Conservation (phyloP, 768 basidiomycete genomes). For the Pisolithus tinctorius region DNA sequence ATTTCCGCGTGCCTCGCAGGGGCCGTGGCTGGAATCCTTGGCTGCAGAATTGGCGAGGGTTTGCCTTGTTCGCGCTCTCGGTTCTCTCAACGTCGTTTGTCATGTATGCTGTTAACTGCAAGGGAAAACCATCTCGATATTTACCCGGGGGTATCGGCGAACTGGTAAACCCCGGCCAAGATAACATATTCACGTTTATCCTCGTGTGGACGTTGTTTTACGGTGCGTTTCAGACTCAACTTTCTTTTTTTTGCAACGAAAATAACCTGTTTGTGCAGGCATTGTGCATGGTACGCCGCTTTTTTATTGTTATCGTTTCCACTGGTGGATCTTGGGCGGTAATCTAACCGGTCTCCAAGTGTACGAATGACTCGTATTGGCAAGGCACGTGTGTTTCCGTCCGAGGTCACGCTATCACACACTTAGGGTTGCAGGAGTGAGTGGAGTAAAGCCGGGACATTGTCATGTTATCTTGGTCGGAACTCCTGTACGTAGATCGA, state of each 20-base stretch:
- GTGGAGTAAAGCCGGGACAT: background rate
- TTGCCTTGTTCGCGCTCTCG: conserved; percentile 66
- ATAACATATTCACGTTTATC: conserved; percentile 86
- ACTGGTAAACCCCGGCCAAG: conserved; percentile 79
- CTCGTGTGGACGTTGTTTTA: conserved; percentile 93
- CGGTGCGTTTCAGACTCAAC: conserved; percentile 42
- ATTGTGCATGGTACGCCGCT: conserved; percentile 41
- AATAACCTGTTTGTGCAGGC: conserved; percentile 20
- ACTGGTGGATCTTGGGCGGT: conserved; percentile 7
- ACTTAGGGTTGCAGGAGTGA: conserved; percentile 5
- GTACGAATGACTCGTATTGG: conserved; percentile 28
- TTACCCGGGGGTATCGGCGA: conserved; percentile 57
- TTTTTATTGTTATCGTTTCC: background rate
- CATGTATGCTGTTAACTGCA: conserved; percentile 67
- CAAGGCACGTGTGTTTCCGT: conserved; percentile 1
- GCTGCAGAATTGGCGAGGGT: conserved; percentile 78
- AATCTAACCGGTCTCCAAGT: conserved; percentile 23
- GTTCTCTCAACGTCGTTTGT: conserved; percentile 61
- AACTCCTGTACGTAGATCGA: conserved; percentile 3
- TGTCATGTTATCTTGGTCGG: conserved; percentile 4
- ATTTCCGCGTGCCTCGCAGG: conserved; percentile 81
- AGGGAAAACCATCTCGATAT: conserved; percentile 56
- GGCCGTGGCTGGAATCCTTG: conserved; percentile 82
- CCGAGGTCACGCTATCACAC: conserved; percentile 3
- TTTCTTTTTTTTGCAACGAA: conserved; percentile 4